phyloP scores from a whole-genome alignment of 2,329 filamentous ascomycete species.

The Xylariaceae sp. region DNA sequence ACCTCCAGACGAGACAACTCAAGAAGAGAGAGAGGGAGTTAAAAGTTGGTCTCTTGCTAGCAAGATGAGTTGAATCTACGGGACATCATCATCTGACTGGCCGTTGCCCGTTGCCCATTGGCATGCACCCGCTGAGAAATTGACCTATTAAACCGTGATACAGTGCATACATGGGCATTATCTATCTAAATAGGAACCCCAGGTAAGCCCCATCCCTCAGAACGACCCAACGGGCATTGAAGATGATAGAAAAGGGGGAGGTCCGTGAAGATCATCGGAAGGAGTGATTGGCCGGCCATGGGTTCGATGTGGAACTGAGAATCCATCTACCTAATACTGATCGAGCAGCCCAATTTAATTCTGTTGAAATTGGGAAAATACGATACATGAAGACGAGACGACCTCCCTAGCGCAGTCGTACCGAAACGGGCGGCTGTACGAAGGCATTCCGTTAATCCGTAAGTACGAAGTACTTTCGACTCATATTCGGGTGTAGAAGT shows the following conservation, averaged over 20 bases:
- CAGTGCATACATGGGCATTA: constrained; percentile 9
- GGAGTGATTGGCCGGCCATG: constrained; percentile 6
- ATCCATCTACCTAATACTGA: neutral
- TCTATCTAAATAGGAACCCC: constrained; percentile 1
- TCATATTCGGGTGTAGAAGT: no score
- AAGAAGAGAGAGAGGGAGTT: no score
- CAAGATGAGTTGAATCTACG: neutral
- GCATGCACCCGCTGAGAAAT: constrained; percentile 12
- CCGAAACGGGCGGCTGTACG: neutral
- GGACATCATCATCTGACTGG: neutral
- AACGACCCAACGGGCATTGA: constrained; percentile 6
- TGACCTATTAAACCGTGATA: constrained; percentile 13
- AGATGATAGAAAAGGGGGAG: constrained; percentile 17
- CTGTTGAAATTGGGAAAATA: neutral
- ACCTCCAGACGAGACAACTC: neutral
- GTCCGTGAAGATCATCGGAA: constrained; percentile 10
- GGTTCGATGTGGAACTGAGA: constrained; percentile 8
- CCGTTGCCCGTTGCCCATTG: constrained; percentile 1
- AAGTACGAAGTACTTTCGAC: neutral
- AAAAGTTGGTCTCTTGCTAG: no score
- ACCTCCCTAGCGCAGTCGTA: neutral
- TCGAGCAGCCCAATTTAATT: neutral
- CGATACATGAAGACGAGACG: neutral
- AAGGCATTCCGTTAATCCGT: neutral
- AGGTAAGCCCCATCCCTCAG: constrained; percentile 8